Evolutionary conservation across 148 eudicot species (phyloP), one percentile per base, ranked within the genome.

Genomic region (Rhododendron kiyosumense): DNA sequence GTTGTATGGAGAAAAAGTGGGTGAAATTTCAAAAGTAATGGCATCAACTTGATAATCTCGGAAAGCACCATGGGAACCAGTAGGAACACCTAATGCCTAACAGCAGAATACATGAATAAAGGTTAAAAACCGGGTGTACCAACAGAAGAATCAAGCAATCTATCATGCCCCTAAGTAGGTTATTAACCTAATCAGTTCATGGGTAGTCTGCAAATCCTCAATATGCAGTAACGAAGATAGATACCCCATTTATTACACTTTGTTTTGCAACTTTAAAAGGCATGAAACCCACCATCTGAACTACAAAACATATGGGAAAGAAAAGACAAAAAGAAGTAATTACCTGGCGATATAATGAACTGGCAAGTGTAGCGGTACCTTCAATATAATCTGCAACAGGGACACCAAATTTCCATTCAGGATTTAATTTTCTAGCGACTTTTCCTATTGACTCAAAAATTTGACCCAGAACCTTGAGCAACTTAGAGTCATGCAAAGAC

Each of bases 11-110:
- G 92, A 90, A 80, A 83, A 87, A 88, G 86, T 92, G 32, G 92
- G 92, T 85, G 98, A 91, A 73, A 97, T 89, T 83, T 90, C 93
- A 90, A 97, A 85, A 85, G 99, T 97, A 69, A 95, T 90, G 57
- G 99, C 97, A 90, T 97, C 99, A 91, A 97, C 91, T 90, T 97
- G 98, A 89, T 97, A 97, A 94, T 97, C 98, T 76, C 98, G 98
- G 86, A 97, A 97, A 87, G 98, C 96, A 82, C 96, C 99, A 89
- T 97, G 99, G 18, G 98, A 88, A 86, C 98, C 99, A 73, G 98
- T 95, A 20, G 99, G 99, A 87, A 97, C 92, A 85, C 99, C 99
- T 81, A 97, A 89, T 30, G 98, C 99, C 99, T 97, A 84, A 51
- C 74, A 87, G 14, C 84, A 48, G 13, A 80, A 54, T 54, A 28